Conservation (phyloP, 2,329 filamentous ascomycete genomes). For the Gaeumannomyces tritici region DNA sequence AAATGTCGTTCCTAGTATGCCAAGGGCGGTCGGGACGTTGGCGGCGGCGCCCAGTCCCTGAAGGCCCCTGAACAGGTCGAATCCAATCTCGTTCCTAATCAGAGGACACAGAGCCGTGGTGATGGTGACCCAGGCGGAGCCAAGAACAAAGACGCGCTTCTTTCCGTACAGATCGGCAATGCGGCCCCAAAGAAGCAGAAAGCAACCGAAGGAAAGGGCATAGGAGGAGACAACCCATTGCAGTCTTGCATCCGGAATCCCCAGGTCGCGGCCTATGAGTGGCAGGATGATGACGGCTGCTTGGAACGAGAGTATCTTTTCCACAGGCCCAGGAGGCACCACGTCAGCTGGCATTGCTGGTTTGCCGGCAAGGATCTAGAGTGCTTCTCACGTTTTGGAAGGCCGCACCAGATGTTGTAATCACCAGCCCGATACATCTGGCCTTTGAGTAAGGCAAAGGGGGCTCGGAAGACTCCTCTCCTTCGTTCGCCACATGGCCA, state of each 20-base stretch:
- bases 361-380: background rate
- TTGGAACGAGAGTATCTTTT: constrained; percentile 37
- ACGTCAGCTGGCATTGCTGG: background rate
- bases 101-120: constrained; percentile 54
- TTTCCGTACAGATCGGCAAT: constrained; percentile 60
- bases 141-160: constrained; percentile 53
- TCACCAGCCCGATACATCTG: constrained; percentile 43
- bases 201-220: constrained; percentile 56
- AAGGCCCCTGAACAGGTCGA: constrained; percentile 56
- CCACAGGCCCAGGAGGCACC: background rate
- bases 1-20: constrained; percentile 59
- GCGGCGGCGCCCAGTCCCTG: constrained; percentile 61
- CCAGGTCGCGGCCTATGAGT: constrained; percentile 45
- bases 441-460: constrained; percentile 29
- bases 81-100: constrained; percentile 55
- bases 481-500: background rate
- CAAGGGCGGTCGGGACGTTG: constrained; percentile 62
- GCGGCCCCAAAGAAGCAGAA: constrained; percentile 57
- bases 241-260: constrained; percentile 46
- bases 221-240: constrained; percentile 63
- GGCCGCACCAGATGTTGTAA: constrained; percentile 43
- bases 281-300: constrained; percentile 53
- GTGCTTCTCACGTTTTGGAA: constrained; percentile 38
- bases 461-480: background rate
- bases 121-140: constrained; percentile 52